Conservation (phyloP, 108 stramenopile species). For the Cyclostephanos tholiformis region DNA sequence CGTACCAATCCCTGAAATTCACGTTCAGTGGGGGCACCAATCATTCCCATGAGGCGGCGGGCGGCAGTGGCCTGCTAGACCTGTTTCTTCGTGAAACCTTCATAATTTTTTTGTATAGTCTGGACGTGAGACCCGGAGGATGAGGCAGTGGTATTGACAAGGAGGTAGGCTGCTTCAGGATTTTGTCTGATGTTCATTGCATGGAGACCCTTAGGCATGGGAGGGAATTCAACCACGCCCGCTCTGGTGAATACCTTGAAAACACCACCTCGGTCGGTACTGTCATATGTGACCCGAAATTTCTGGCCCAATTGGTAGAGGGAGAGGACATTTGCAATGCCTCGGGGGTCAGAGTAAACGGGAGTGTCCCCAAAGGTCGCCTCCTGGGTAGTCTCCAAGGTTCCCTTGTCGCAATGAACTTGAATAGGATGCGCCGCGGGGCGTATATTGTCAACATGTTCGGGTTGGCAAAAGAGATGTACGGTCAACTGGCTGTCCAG, state of each 20-base stretch:
- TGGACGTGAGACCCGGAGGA: background rate
- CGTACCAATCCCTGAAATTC: too few relatives aligned
- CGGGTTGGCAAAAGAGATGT: too few relatives aligned
- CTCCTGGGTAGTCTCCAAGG: background rate
- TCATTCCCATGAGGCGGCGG: too few relatives aligned
- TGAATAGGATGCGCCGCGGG: background rate
- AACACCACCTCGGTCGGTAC: too few relatives aligned
- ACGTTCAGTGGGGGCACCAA: too few relatives aligned
- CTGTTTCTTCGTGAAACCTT: conserved; percentile 12
- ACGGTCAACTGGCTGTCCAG: too few relatives aligned
- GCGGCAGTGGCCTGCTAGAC: conserved; percentile 9
- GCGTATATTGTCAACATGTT: too few relatives aligned
- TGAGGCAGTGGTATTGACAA: background rate
- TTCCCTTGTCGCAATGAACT: conserved; percentile 23
- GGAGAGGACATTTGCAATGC: conserved; percentile 54
- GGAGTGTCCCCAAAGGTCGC: conserved; percentile 21
- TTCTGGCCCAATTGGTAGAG: too few relatives aligned
- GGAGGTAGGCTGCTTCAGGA: background rate
- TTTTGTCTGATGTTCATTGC: background rate
- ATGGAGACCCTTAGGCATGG: too few relatives aligned
- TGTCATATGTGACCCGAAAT: conserved; percentile 28
- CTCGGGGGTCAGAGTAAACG: conserved; percentile 44
- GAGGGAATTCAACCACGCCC: background rate
- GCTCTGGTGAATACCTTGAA: too few relatives aligned
- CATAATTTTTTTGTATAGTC: background rate